phyloP scores from a whole-genome alignment of 306 rosid species.

The Styphnolobium japonicum region DNA sequence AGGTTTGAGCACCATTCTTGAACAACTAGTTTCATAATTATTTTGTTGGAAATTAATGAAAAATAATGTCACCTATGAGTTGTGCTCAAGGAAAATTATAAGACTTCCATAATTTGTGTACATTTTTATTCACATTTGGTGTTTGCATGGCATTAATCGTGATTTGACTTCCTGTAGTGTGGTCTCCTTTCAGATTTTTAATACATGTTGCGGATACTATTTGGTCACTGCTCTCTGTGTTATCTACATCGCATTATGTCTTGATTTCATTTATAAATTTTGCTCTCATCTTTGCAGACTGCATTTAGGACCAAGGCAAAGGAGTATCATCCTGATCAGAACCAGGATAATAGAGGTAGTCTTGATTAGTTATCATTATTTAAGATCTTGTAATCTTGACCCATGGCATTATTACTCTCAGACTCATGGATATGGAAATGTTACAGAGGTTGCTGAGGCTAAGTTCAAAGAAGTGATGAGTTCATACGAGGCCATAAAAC shows the following conservation, averaged over 20 bases:
- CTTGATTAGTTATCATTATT: slow-evolving; percentile 6
- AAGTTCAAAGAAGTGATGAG: slow-evolving; percentile 93
- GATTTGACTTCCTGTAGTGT: slow-evolving; percentile 2
- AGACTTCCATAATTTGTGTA: neutral
- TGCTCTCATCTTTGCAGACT: slow-evolving; percentile 48
- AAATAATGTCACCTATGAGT: neutral
- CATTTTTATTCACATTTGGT: neutral
- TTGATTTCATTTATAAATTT: neutral
- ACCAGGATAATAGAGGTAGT: slow-evolving; percentile 81
- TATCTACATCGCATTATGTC: neutral
- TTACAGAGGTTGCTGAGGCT: slow-evolving; percentile 86
- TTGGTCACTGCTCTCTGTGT: neutral
- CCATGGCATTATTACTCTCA: slow-evolving; percentile 15
- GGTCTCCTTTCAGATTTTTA: neutral
- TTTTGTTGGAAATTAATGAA: neutral
- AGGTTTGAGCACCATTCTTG: slow-evolving; percentile 20
- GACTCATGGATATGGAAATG: slow-evolving; percentile 8
- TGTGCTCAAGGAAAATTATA: neutral
- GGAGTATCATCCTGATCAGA: slow-evolving; percentile 95
- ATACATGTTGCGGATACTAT: neutral
- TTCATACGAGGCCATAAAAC: slow-evolving; percentile 91
- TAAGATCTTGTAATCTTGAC: slow-evolving; percentile 4
- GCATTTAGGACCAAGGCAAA: slow-evolving; percentile 91
- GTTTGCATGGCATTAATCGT: neutral
- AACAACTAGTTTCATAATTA: slow-evolving; percentile 3